These are phyloP conservation scores for Parathielavia appendiculata DNA, from an alignment of 495 filamentous ascomycete species.

Conservation along the genomic window DNA sequence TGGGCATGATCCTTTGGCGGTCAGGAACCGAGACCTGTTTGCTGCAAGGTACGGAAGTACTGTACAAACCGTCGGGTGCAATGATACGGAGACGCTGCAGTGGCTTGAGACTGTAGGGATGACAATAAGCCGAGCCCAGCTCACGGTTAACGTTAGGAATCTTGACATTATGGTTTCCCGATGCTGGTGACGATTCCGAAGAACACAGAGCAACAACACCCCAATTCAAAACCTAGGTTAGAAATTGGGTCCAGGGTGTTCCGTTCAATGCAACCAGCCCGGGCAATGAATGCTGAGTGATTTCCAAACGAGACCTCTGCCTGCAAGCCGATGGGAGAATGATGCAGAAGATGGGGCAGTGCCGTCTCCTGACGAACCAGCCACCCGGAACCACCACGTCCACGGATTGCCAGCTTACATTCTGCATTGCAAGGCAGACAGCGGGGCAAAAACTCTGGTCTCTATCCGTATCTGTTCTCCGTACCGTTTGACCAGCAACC, in stretches of 20 bases:
- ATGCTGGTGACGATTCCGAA: neutral
- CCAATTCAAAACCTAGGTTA: too few species aligned
- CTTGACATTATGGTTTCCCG: too few species aligned
- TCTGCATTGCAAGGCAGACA: neutral
- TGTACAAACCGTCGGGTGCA: too few species aligned
- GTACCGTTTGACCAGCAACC: too few species aligned
- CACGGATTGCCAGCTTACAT: neutral
- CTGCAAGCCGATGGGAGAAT: neutral
- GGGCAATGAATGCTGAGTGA: too few species aligned
- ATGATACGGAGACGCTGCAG: neutral
- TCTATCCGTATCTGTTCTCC: neutral
- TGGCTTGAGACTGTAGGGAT: too few species aligned
- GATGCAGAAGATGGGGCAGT: conserved; percentile 3
- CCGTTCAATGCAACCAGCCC: neutral
- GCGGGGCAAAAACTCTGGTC: neutral
- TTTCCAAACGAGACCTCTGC: too few species aligned
- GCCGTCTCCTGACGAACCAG: conserved; percentile 10
- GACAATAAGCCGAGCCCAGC: too few species aligned
- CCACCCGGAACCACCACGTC: conserved; percentile 10
- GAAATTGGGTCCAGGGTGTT: neutral
- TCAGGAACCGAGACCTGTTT: neutral
- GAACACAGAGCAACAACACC: neutral
- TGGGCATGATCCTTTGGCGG: neutral
- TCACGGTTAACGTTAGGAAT: too few species aligned
- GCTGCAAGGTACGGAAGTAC: neutral